These are phyloP conservation scores for Xylaria hypoxylon DNA, from an alignment of 2,329 filamentous ascomycete genomes.

Conservation along the genomic window DNA sequence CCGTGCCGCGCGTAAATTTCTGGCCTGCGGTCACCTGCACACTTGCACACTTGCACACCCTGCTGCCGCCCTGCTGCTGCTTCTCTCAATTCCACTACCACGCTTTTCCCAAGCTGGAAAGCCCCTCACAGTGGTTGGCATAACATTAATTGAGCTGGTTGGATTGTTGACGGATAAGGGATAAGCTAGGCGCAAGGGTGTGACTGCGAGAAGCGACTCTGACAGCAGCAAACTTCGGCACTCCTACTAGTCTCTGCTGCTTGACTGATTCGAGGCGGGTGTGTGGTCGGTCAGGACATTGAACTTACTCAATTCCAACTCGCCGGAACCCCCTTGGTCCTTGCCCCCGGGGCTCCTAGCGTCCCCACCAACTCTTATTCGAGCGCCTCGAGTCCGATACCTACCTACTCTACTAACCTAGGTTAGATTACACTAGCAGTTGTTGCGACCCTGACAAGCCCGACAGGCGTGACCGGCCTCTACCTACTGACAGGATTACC, in stretches of 20 bases:
- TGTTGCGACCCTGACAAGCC: slow-evolving; percentile 17
- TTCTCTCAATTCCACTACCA: slow-evolving; percentile 14
- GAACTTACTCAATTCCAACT: slow-evolving; percentile 34
- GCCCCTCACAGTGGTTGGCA: slow-evolving; percentile 18
- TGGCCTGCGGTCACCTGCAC: slow-evolving; percentile 3
- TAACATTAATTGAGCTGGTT: slow-evolving; percentile 7
- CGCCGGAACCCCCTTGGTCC: slow-evolving; percentile 30
- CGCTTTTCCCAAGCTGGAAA: slow-evolving; percentile 25
- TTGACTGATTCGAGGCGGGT: slow-evolving; percentile 25
- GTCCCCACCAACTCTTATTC: slow-evolving; percentile 31
- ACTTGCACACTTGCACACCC: slow-evolving; percentile 14
- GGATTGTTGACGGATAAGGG: slow-evolving; percentile 18
- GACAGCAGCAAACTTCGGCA: slow-evolving; percentile 17
- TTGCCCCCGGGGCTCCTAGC: slow-evolving; percentile 30
- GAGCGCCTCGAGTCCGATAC: too few species aligned
- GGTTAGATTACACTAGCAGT: slow-evolving; percentile 1
- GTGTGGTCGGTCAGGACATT: slow-evolving; percentile 19
- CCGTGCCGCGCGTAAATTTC: slow-evolving; percentile 26
- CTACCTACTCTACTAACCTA: too few species aligned
- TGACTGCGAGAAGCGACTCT: slow-evolving; percentile 18
- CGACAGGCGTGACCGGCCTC: slow-evolving; percentile 15
- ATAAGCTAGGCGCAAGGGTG: slow-evolving; percentile 8
- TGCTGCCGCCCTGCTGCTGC: too few species aligned
- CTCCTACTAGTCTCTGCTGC: slow-evolving; percentile 9
- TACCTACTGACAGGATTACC: neutral